Conservation (phyloP, 73 alveolate species). For the Paraurostyla sp. region DNA sequence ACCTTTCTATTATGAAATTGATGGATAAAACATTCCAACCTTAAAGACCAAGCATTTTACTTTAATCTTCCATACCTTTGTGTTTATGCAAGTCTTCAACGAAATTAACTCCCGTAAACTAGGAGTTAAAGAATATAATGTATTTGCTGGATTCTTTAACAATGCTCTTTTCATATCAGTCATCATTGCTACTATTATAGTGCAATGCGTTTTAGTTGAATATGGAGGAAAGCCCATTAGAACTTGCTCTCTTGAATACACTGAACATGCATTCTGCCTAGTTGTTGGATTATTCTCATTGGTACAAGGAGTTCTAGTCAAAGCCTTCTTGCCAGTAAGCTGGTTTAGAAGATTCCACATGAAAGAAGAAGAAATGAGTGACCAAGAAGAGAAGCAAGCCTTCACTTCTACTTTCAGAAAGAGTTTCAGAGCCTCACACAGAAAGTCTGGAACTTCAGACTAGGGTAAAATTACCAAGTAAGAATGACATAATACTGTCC, state of each 20-base stretch:
- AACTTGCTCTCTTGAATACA: constrained; percentile 79
- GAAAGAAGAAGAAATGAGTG: constrained; percentile 48
- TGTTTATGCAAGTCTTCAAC: constrained; percentile 94
- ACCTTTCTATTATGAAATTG: background rate
- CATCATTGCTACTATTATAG: constrained; percentile 79
- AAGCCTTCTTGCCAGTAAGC: constrained; percentile 3
- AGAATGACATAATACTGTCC: background rate
- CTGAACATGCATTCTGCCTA: constrained; percentile 83
- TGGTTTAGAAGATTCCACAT: constrained; percentile 40
- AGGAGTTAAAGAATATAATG: constrained; percentile 85
- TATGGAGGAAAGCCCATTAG: constrained; percentile 92
- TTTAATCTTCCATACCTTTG: constrained; percentile 91
- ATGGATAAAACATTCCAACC: constrained; percentile 43
- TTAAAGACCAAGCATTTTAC: constrained; percentile 82
- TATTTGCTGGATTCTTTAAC: constrained; percentile 88
- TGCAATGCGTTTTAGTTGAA: constrained; percentile 86
- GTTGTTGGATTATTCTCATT: constrained; percentile 80
- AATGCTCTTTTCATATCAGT: constrained; percentile 84
- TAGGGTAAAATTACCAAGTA: background rate
- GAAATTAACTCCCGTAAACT: constrained; percentile 91
- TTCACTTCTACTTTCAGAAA: constrained; percentile 24
- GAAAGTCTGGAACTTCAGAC: background rate
- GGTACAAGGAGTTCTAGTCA: constrained; percentile 20
- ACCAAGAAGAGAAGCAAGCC: constrained; percentile 37
- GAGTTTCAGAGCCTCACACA: constrained; percentile 2